These are phyloP conservation scores for Calonectria hongkongensis DNA, from an alignment of 2,329 filamentous ascomycete species.

Conservation along the genomic window DNA sequence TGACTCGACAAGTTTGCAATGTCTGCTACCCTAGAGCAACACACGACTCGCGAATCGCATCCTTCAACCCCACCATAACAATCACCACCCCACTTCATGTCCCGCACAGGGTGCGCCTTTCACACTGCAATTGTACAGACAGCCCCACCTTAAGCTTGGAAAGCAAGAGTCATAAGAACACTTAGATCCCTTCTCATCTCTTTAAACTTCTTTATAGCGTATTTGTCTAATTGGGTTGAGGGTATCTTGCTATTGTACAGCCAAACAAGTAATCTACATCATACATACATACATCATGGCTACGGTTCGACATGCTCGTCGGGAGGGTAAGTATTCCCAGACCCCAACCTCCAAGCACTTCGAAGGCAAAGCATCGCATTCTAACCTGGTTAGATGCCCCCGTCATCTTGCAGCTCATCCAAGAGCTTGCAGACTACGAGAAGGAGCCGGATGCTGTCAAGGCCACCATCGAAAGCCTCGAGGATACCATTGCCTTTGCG, in stretches of 20 bases:
- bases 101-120: conserved; percentile 33
- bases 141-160: conserved; percentile 21
- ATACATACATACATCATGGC: conserved; percentile 48
- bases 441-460: conserved; percentile 83
- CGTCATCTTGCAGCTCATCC: conserved; percentile 86
- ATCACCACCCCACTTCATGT: conserved; percentile 32
- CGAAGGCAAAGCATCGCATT: not conserved
- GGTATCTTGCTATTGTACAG: conserved; percentile 25
- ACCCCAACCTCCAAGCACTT: no score
- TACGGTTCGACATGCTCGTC: conserved; percentile 53
- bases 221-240: conserved; percentile 10
- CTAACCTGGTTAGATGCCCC: conserved; percentile 78
- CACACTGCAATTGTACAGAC: conserved; percentile 29
- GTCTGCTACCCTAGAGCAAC: conserved; percentile 3
- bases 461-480: conserved; percentile 85
- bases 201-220: not conserved
- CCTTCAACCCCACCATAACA: conserved; percentile 1
- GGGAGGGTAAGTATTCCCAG: conserved; percentile 47
- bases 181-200: not conserved
- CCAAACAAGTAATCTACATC: conserved; percentile 10
- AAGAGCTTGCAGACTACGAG: conserved; percentile 89
- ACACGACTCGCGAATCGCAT: conserved; percentile 8
- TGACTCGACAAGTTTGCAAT: not conserved
- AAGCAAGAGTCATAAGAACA: conserved; percentile 10
- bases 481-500: conserved; percentile 86